Evolutionary conservation across 768 basidiomycete genomes (phyloP), one percentile per base, ranked within the genome.

Genomic region (Calocybe cyanea): DNA sequence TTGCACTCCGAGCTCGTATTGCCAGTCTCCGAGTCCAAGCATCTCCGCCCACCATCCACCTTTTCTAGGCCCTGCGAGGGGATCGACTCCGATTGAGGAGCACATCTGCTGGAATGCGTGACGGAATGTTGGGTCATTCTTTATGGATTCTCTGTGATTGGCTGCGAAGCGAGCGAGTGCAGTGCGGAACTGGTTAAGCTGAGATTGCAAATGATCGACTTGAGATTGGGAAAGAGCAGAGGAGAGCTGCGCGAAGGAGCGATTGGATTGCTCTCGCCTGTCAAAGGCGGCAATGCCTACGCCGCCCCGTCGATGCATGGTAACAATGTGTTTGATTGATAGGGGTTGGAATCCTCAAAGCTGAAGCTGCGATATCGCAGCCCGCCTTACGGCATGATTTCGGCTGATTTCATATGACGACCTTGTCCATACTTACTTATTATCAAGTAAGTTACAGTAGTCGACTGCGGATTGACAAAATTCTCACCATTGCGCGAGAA

Each of bases 101-200:
- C 96, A 99, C 92, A 99, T 96, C 48, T 90, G 86, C 54, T 93
- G 90, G 66, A 98, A 98, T 15, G 82, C 86, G 72, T 86, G 87
- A 3, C 96, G 78, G 63, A 99, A 94, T 2, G 77, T 75, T 1
- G 95, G 92, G 54, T 95, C 87, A 41, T 73, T 72, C 46, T 81
- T 79, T 59, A 99, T 97, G 46, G 85, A 80, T 34, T 85, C 80
- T 40, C 91, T 83, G 63, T 97, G 93, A 7, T 81, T 81, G 19
- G 78, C 67, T 1, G 93, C 91, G 57, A 98, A 99, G 47, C 75
- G 76, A 2, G 78, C 66, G 39, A 97, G 80, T 0, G 90, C 81
- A 2, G 81, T 71, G 55, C 89, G 88, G 67, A 97, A 96, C 40
- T 88, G 84, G 44, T 77, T 72, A 47, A 97, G 80, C 59, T 96